Evolutionary conservation across 1,284 basidiomycete genomes (phyloP), one percentile per base, ranked within the genome.

Genomic region (Wolfiporia cocos): DNA sequence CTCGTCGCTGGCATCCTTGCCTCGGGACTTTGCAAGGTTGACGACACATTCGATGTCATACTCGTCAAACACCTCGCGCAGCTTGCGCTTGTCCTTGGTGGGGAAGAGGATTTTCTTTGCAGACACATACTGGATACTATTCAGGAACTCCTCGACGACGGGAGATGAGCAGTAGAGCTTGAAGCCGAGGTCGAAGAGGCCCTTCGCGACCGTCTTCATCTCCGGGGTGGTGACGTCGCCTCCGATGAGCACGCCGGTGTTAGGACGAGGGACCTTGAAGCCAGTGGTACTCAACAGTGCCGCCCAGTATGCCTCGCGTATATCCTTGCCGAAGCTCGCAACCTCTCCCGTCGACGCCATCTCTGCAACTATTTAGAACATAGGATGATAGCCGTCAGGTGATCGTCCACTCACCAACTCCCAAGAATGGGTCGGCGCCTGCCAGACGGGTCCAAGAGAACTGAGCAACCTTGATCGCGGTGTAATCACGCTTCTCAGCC

Each of bases 331-430:
- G 61, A 99, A 99, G 51, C 89, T 86, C n/a, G 96, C 96, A 17
- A 99, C 92, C 66, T 99, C 95, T 42, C 95, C 96, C 5, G 96
- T 99, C 56, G 90, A 94, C 0, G 95, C 93, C 96, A 99, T 99
- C 73, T 98, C 92, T 86, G 62, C 26, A 28, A 28, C 7, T 28
- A 9, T 9, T 28, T 28, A 28, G 14, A 22, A 21, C 18, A 6
- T 29, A 33, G 14, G 37, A 26, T 39, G 4, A 7, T 5, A 36
- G 32, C 19, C 30, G 39, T 44, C 20, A 44, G 19, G 9, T 9
- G 14, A 14, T 14, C 7, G 26, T 28, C 11, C n/a, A 75, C 84
- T 63, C 50, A 90, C 87, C 88, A 49, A 96, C 93, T 48, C 92
- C 93, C 43, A 97, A 74, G 83, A 95, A 96, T 23, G 95, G 96